phyloP scores from a whole-genome alignment of 2,329 filamentous ascomycete species.

The Decorospora gaudefroyi region DNA sequence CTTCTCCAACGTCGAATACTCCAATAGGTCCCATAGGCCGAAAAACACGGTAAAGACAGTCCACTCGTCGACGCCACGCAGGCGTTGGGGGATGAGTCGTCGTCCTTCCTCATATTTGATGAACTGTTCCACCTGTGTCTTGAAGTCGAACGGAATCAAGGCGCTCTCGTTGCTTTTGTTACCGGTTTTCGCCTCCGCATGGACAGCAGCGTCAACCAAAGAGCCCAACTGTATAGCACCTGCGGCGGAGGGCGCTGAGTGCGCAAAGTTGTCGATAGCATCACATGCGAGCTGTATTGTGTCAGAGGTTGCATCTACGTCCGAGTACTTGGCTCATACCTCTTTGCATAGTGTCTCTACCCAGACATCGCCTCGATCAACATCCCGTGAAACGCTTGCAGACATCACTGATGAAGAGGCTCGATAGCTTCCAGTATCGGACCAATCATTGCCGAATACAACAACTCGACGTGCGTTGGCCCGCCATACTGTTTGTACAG shows the following conservation, averaged over 20 bases:
- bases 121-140: slow-evolving; percentile 47
- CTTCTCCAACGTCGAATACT: slow-evolving; percentile 38
- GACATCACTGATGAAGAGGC: slow-evolving; percentile 35
- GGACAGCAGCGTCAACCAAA: slow-evolving; percentile 40
- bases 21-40: slow-evolving; percentile 46
- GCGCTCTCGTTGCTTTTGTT: slow-evolving; percentile 23
- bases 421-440: slow-evolving; percentile 45
- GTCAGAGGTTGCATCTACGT: slow-evolving; percentile 26
- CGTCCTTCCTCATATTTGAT: slow-evolving; percentile 32
- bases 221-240: slow-evolving; percentile 30
- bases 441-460: slow-evolving; percentile 49
- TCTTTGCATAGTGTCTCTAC: slow-evolving; percentile 46
- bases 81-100: slow-evolving; percentile 22
- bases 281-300: slow-evolving; percentile 42
- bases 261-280: slow-evolving; percentile 46
- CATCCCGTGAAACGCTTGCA: slow-evolving; percentile 30
- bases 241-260: slow-evolving; percentile 31
- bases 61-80: slow-evolving; percentile 32
- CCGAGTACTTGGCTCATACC: slow-evolving; percentile 23
- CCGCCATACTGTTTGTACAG: slow-evolving; percentile 37
- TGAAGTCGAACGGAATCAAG: slow-evolving; percentile 39
- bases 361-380: slow-evolving; percentile 42
- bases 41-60: slow-evolving; percentile 47
- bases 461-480: slow-evolving; percentile 40
- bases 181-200: slow-evolving; percentile 31